phyloP scores from a whole-genome alignment of 2,329 filamentous ascomycete species.

The Monilinia polystroma region DNA sequence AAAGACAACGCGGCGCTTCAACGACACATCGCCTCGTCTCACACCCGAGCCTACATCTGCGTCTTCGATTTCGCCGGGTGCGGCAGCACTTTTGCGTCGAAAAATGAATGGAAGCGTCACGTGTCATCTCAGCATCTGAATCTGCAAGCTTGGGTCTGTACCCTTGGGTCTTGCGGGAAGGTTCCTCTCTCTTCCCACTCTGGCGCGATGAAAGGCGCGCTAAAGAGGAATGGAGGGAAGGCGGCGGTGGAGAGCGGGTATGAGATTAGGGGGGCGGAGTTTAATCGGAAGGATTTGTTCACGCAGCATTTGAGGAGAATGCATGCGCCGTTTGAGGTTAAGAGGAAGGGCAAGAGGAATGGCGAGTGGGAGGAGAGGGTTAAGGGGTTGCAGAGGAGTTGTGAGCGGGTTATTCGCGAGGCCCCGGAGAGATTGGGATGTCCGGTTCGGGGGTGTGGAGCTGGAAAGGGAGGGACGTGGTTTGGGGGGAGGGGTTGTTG shows the following conservation, averaged over 20 bases:
- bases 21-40: constrained; percentile 47
- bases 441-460: constrained; percentile 58
- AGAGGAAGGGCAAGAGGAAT: constrained; percentile 43
- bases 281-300: constrained; percentile 91
- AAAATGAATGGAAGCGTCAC: constrained; percentile 97
- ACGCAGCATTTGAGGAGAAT: constrained; percentile 85
- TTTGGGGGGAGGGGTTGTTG: constrained; percentile 68
- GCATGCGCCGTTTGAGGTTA: constrained; percentile 59
- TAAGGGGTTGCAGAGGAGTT: constrained; percentile 55
- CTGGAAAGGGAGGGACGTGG: constrained; percentile 24
- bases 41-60: constrained; percentile 68
- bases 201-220: background rate
- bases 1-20: constrained; percentile 48
- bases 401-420: constrained; percentile 58
- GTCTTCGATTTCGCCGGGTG: constrained; percentile 80
- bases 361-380: constrained; percentile 54
- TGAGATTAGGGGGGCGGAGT: constrained; percentile 43
- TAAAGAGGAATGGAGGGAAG: constrained; percentile 25
- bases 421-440: constrained; percentile 62
- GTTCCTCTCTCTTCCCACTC: constrained; percentile 25
- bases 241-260: background rate
- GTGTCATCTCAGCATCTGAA: constrained; percentile 77
- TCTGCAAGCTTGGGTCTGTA: constrained; percentile 72
- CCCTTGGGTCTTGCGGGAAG: constrained; percentile 39
- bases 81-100: constrained; percentile 67